Base-by-base conservation (phyloP, 2,329 filamentous ascomycete genomes). In the Fusarium compactum region DNA sequence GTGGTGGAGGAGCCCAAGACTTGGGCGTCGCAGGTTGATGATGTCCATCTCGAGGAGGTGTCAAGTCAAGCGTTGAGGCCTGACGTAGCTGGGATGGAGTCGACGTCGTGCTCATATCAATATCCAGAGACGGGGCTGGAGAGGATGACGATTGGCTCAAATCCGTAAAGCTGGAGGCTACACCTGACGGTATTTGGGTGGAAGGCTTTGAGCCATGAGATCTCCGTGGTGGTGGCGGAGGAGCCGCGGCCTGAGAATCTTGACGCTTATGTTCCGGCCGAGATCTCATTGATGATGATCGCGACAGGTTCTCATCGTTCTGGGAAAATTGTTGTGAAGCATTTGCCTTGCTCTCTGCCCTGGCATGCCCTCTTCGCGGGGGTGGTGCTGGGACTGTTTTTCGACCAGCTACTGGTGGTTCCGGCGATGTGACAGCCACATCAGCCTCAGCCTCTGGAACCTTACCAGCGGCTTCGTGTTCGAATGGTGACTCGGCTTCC, bases 181-280 rank as follows among this genome's bases (percentile, higher is more conserved):
- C 44, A 41, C 64, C 58, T 60, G 73, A 45, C 48, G 67, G 53
- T 51, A 70, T 48, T 29, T 72, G 62, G 16, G 57, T 75, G 5
- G 74, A 70, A 44, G 78, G 78, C 40, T 76, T 81, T n/a, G 80
- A 76, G 18, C 70, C 75, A 48, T 82, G 80, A 9, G 83, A 83
- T 30, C 88, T 82, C 46, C 87, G 82, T 11, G 87, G 86, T 2
- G 87, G 86, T 2, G 87, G 87, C 20, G 88, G 87, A 18, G 87
- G 87, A 11, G 84, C 83, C 0, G 86, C 87, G 0, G 81, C 82
- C 57, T 79, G 78, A 20, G 77, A 74, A 60, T 79, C 80, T 53
- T 80, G 78, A 43, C 84, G 84, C 34, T 83, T 71, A 65, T 83
- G 85, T 22, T 84, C 84, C 6, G 85, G 78, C 10, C 84, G 82